phyloP scores from a whole-genome alignment of 305 asterid species.

The Plantago coronopus region DNA sequence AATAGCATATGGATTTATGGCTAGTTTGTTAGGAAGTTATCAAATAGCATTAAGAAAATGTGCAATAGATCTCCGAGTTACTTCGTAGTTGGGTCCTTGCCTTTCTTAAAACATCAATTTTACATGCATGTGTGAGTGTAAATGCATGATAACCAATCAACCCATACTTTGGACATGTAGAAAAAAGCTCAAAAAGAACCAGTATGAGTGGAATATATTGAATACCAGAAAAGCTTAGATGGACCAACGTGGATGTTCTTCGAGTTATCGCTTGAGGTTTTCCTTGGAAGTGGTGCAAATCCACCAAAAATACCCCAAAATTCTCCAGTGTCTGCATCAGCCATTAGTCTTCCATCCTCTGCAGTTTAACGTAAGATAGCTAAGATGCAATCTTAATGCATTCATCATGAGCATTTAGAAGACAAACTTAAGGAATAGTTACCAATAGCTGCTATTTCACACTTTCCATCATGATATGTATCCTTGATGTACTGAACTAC shows the following conservation, averaged over 20 bases:
- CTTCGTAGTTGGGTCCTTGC: constrained; percentile 7
- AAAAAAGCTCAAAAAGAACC: constrained; percentile 15
- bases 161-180: constrained; percentile 14
- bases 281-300: constrained; percentile 90
- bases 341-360: constrained; percentile 90
- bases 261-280: constrained; percentile 33
- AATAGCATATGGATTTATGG: too few relatives aligned
- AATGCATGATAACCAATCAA: constrained; percentile 6
- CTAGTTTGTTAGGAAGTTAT: too few relatives aligned
- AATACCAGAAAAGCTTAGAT: constrained; percentile 62
- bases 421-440: constrained; percentile 16
- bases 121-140: neutral
- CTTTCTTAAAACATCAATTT: constrained; percentile 10
- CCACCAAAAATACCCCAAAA: constrained; percentile 97
- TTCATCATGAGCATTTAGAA: constrained; percentile 22
- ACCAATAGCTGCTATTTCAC: constrained; percentile 88
- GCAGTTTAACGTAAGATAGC: constrained; percentile 29
- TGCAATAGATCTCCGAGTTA: too few relatives aligned
- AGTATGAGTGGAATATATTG: constrained; percentile 15
- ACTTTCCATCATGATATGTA: constrained; percentile 71
- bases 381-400: constrained; percentile 24
- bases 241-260: constrained; percentile 31
- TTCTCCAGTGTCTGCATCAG: constrained; percentile 91
- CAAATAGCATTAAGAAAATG: too few relatives aligned
- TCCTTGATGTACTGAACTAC: constrained; percentile 83